Evolutionary conservation across 352 stramenopile genomes (phyloP), one percentile per base, ranked within the genome.

Genomic region (Phytopythium sindhum): DNA sequence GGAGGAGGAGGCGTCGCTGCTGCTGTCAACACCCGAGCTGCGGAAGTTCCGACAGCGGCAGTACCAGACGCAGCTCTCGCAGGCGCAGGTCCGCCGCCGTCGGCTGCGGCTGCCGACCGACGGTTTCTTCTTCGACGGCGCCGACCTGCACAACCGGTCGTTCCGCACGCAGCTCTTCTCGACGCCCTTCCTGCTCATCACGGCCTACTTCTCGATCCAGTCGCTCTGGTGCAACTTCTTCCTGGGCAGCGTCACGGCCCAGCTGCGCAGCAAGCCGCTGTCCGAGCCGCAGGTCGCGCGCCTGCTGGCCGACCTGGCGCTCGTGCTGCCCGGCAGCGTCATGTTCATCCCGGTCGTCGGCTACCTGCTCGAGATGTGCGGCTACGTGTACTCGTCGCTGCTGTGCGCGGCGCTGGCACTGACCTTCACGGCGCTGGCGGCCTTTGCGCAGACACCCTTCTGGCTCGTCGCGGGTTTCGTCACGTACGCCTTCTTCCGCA

Each of bases 151-250:
- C 69, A 73, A 72, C 45, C 75, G 77, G 29, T 93, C 83, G 48
- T 90, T 95, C 69, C 58, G 66, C 33, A 79, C 74, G 26, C 80
- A 95, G 53, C 68, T 91, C 44, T 61, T 73, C 24, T 93, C 80
- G 44, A 75, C 69, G 42, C 73, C 78, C 57, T 95, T 92, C 70
- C 26, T 93, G 56, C 71, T 90, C 31, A 79, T 91, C 33, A 69
- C 74, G n/a, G 72, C 88, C 47, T 86, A 90, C 65, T 94, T 95
- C 60, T 74, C 84, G 0, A 74, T 93, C 39, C 68, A 80, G 44
- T 79, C 74, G n/a, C 84, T 95, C 50, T 93, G 80, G 69, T 91
- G 83, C 61, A 95, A 95, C 63, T 93, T 93, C 64, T 94, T 92
- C 64, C 68, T 96, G 41, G 86, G 81, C 52, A 90, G 75, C 44